Percentiles rank a stretch among this genome's conserved stretches.
Conservation (phyloP, 768 basidiomycete genomes). For the Pulveroboletus sp. region DNA sequence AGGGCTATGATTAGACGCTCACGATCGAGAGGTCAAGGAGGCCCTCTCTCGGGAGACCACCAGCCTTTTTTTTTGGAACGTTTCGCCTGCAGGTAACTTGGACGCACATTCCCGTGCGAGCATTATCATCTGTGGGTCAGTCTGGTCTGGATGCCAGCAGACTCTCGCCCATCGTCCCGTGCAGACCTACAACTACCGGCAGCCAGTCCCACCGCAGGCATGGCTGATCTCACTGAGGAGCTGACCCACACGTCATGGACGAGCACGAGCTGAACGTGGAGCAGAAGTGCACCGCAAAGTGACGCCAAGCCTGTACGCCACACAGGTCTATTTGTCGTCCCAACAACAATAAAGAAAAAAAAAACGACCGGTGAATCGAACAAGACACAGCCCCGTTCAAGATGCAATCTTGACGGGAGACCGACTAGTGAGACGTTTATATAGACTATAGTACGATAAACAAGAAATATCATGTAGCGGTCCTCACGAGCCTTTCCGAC, state of each 20-base stretch:
- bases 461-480: slow-evolving; percentile 1
- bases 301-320: too few relatives aligned
- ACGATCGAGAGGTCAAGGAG: slow-evolving; percentile 55
- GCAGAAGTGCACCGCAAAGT: too few relatives aligned
- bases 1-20: neutral
- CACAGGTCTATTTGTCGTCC: neutral
- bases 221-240: too few relatives aligned
- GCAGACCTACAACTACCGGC: too few relatives aligned
- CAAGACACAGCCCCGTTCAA: neutral
- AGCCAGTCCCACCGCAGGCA: too few relatives aligned
- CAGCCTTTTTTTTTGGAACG: slow-evolving; percentile 27
- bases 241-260: too few relatives aligned
- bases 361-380: neutral
- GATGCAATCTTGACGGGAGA: slow-evolving; percentile 2
- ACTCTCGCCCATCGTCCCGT: too few relatives aligned
- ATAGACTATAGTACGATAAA: slow-evolving; percentile 19
- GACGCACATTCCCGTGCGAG: too few relatives aligned
- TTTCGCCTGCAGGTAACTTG: slow-evolving; percentile 27
- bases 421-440: slow-evolving; percentile 9
- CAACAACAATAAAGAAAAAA: neutral
- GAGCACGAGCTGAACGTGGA: too few relatives aligned
- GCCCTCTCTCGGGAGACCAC: slow-evolving; percentile 43
- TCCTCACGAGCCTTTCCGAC: slow-evolving; percentile 10
- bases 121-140: too few relatives aligned
- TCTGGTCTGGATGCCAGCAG: too few relatives aligned